phyloP scores from a whole-genome alignment of 2,329 filamentous ascomycete species.

The Aspergillus piperis region DNA sequence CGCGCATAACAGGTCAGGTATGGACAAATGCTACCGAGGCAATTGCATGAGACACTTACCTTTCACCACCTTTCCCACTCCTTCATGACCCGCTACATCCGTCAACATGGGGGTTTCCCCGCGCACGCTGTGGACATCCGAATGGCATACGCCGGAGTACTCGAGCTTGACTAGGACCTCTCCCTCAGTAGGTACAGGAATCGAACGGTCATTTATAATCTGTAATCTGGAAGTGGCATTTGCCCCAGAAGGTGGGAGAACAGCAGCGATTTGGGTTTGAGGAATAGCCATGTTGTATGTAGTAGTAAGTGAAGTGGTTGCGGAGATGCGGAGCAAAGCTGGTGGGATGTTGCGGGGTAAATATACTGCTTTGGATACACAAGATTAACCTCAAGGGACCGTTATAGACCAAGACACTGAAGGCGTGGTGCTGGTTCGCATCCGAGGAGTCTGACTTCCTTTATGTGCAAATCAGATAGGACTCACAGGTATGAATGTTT shows the following conservation, averaged over 20 bases:
- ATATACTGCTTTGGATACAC: neutral
- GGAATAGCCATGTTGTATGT: conserved; percentile 17
- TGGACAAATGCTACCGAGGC: neutral
- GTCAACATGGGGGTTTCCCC: conserved; percentile 47
- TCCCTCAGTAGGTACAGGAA: conserved; percentile 41
- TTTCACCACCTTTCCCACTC: conserved; percentile 46
- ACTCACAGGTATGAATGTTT: neutral
- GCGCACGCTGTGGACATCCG: conserved; percentile 49
- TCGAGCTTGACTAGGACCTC: conserved; percentile 52
- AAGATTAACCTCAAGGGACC: neutral
- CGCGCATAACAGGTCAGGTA: neutral
- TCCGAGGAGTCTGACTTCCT: too few relatives aligned
- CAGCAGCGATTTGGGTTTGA: conserved; percentile 33
- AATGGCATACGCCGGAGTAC: conserved; percentile 52
- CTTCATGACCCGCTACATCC: conserved; percentile 51
- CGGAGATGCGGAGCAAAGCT: neutral
- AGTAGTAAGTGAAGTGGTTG: neutral
- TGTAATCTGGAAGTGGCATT: conserved; percentile 23
- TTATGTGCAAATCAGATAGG: too few relatives aligned
- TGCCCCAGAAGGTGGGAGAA: conserved; percentile 28
- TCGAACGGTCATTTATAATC: conserved; percentile 29
- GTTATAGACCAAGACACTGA: neutral
- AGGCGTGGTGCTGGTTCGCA: neutral
- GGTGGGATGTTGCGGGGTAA: conserved; percentile 3
- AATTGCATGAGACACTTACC: conserved; percentile 19